Base-by-base conservation (phyloP, 257 asterid genomes). In the Lycium ferocissimum region DNA sequence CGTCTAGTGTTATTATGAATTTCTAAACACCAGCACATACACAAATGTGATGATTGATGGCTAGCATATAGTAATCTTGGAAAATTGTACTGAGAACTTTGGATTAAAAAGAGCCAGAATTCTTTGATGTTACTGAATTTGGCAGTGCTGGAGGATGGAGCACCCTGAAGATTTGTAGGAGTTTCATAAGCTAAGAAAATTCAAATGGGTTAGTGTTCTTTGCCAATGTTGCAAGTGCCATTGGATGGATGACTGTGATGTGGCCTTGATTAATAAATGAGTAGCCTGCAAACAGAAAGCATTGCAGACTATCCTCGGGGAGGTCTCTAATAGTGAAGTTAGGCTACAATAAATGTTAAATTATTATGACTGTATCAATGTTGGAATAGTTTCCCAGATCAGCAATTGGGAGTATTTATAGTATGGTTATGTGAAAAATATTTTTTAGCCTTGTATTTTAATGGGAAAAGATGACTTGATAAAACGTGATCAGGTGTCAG, bases 71-170 rank as follows among this genome's bases (percentile, higher is more conserved):
- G 51, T 18, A 38, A 70, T 38, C 33, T 70, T 70, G 7, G 8
- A 69, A 40, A 37, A 0, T 37, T 40, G 18, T 43, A 71, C 56
- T 71, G 4, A 17, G 56, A 43, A 71, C 53, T 71, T 70, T 17
- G 26, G 79, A 40, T 22, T 61, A n/a, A 61, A 61, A 22, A 61
- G 35, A 61, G 67, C 67, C 35, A 61, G 67, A 61, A 61, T 35
- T n/a, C 35, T 61, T 57, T 70, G 22, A 70, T 38, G 33, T 70
- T 70, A 70, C 33, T 70, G 57, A 71, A 43, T 18, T 43, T 40
- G 56, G 79, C 56, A 71, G 79, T 71, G 56, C 57, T 43, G 57
- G 79, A 71, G 54, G 54, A 71, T 71, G 79, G 56, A 71, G 9
- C 8, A n/a, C 79, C 37, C 35, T 18, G 15, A 71, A 43, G 9